Evolutionary conservation across 1,284 basidiomycete species (phyloP), one percentile per base, ranked within the genome.

Genomic region (Sporisorium graminicola): DNA sequence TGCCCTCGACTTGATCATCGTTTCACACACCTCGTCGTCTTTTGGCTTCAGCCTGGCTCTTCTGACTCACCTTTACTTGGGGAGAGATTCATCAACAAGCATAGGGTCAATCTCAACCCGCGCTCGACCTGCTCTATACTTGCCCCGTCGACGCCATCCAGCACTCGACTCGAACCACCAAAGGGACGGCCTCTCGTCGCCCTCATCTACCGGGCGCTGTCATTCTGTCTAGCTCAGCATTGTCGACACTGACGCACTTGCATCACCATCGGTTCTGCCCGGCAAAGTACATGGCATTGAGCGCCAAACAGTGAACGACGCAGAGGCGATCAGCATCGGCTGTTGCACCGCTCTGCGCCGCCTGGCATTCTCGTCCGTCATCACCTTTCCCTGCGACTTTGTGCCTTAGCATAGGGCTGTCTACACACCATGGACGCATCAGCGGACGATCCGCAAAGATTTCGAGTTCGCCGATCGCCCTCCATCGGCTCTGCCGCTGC

Each of bases 391-490:
- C 24, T 26, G n/a, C n/a, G n/a, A n/a, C n/a, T 24, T 35, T 27
- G 16, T 27, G 29, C 20, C 16, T 18, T 4, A 35, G 13, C n/a
- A 37, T 24, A 6, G 14, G 7, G 16, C 20, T 24, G 20, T 33
- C 35, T 12, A 2, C 40, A 29, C 52, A 49, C 3, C 37, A 77
- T 77, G 74, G 74, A 77, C 66, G 64, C 74, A 43, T 69, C 74
- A 35, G 69, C 74, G 31, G 74, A 77, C 54, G 74, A 77, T n/a
- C 65, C 65, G 9, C 65, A 59, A 37, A 47, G 61, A 20, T 73
- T 66, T n/a, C 62, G 62, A 8, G 62, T 73, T 42, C 74, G 66
- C 24, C 65, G 70, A 33, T 74, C 74, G 42, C 74, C 69, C 1
- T 74, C 69, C 16, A 69, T 69, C 63, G 66, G 69, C 26, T 63